Evolutionary conservation across 345 rosid genomes (phyloP).

Genomic region (Sisymbrium altissimum): DNA sequence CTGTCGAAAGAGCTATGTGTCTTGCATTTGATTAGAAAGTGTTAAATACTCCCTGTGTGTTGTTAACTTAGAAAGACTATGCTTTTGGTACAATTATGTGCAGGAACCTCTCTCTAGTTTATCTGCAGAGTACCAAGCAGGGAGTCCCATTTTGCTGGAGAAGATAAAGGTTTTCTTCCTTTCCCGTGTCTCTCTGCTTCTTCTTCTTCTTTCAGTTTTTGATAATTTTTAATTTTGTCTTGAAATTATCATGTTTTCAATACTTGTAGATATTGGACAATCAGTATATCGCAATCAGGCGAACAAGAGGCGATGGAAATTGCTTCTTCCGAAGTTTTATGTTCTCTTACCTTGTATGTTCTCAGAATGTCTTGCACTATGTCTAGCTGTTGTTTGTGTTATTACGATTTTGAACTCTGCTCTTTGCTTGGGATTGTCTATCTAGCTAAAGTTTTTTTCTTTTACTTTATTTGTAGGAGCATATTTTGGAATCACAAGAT

Average conservation of each 20-base stretch:
- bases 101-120: slow-evolving; percentile 88
- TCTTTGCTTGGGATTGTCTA: slow-evolving; percentile 17
- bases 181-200: not conserved
- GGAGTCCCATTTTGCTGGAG: slow-evolving; percentile 84
- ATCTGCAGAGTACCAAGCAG: slow-evolving; percentile 81
- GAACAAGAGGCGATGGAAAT: slow-evolving; percentile 98
- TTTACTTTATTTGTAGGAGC: slow-evolving; percentile 54
- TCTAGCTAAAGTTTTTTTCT: slow-evolving; percentile 14
- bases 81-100: slow-evolving; percentile 22
- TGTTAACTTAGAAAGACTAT: not conserved
- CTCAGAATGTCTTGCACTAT: not conserved
- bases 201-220: not conserved
- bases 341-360: slow-evolving; percentile 92
- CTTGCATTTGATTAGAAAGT: slow-evolving; percentile 1
- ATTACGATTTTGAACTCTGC: not conserved
- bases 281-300: slow-evolving; percentile 70
- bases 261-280: slow-evolving; percentile 58
- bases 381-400: not conserved
- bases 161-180: slow-evolving; percentile 70
- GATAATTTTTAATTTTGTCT: no score
- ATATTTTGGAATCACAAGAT: slow-evolving; percentile 80
- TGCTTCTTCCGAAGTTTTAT: slow-evolving; percentile 96
- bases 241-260: not conserved
- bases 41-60: not conserved
- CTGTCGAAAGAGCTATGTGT: not conserved